Evolutionary conservation across 2,329 filamentous ascomycete genomes (phyloP).

Genomic region (Cytospora mali): DNA sequence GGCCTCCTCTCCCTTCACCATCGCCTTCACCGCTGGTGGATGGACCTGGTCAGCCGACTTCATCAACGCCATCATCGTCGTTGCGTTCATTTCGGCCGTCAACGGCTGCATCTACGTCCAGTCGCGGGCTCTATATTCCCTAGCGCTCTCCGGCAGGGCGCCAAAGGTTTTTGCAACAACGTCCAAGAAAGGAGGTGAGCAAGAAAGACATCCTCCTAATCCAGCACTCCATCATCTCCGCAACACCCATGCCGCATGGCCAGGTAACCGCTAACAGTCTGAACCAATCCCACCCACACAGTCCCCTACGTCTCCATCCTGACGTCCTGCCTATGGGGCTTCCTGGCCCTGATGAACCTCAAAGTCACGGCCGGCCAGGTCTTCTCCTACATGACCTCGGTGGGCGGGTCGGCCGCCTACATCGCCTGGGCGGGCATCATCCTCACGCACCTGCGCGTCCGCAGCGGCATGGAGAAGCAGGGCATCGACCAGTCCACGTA

Average conservation of each 20-base stretch:
- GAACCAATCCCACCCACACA: no score
- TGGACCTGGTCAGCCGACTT: constrained; percentile 55
- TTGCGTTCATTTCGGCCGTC: constrained; percentile 53
- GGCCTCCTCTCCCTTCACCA: constrained; percentile 53
- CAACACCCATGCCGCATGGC: no score
- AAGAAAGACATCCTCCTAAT: no score
- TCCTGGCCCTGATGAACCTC: constrained; percentile 30
- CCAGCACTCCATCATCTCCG: no score
- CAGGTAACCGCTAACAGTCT: no score
- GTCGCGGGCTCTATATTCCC: constrained; percentile 55
- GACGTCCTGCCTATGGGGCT: constrained; percentile 29
- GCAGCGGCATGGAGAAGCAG: constrained; percentile 33
- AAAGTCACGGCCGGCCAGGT: constrained; percentile 22
- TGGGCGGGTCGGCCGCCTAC: constrained; percentile 36
- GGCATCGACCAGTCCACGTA: constrained; percentile 19
- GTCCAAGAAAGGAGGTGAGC: constrained; percentile 43
- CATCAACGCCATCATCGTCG: constrained; percentile 57
- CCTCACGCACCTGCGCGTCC: constrained; percentile 36
- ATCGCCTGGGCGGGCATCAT: constrained; percentile 38
- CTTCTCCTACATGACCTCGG: constrained; percentile 33
- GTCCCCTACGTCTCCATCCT: constrained; percentile 31
- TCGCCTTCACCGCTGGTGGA: constrained; percentile 54
- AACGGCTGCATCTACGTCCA: constrained; percentile 59
- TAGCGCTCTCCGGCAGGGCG: constrained; percentile 54
- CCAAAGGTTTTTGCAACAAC: constrained; percentile 55